These are phyloP conservation scores for Neurospora sp. DNA, from an alignment of 495 filamentous ascomycete species.

Conservation along the genomic window DNA sequence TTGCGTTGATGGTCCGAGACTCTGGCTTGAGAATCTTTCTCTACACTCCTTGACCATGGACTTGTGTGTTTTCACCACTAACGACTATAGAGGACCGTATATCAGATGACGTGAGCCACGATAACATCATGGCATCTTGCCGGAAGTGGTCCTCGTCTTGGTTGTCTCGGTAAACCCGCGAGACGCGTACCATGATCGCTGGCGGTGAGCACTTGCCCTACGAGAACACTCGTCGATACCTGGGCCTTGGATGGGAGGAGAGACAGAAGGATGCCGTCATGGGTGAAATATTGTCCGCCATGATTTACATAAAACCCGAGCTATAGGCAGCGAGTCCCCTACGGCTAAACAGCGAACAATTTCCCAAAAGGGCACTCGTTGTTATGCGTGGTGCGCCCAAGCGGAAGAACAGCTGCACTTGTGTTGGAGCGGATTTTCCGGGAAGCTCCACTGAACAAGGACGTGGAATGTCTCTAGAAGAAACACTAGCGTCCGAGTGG, in stretches of 20 bases:
- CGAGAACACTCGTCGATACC: not conserved
- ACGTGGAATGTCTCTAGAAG: conserved; percentile 32
- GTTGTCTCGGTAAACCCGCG: not conserved
- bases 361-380: conserved; percentile 33
- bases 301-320: conserved; percentile 33
- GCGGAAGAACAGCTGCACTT: conserved; percentile 3
- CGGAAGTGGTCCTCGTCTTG: not conserved
- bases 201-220: not conserved
- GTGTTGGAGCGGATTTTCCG: not conserved
- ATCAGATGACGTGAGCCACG: not conserved
- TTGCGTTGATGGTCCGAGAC: not conserved
- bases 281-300: conserved; percentile 19
- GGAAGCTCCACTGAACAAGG: conserved; percentile 26
- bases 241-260: not conserved
- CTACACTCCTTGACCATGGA: not conserved
- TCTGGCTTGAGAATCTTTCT: not conserved
- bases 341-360: conserved; percentile 33
- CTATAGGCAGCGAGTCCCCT: conserved; percentile 24
- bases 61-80: not conserved
- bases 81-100: not conserved
- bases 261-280: conserved; percentile 25
- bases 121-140: not conserved
- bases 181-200: not conserved
- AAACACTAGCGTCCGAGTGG: conserved; percentile 17
- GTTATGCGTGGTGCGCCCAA: conserved; percentile 27